Conservation (phyloP, 169 alveolate species). For the Plasmodium ovale region DNA sequence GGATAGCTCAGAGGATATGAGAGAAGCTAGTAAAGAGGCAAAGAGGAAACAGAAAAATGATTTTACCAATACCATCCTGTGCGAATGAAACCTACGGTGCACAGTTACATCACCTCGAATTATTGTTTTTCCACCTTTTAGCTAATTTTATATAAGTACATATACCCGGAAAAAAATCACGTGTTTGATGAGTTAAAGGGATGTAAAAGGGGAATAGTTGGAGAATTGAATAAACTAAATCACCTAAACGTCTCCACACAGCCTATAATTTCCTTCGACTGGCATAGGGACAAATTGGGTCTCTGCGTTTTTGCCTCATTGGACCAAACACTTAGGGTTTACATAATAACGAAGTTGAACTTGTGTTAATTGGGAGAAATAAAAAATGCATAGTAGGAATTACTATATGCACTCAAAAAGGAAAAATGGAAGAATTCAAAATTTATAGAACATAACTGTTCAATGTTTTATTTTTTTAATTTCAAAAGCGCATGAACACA, state of each 20-base stretch:
- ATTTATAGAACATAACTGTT: conserved; percentile 19
- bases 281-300: conserved; percentile 88
- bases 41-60: background rate
- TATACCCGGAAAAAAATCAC: conserved; percentile 85
- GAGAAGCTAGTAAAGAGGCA: no score
- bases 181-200: conserved; percentile 78
- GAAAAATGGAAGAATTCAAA: background rate
- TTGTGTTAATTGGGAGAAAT: conserved; percentile 28
- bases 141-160: conserved; percentile 89
- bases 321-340: conserved; percentile 93
- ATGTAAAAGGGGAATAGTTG: conserved; percentile 91
- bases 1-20: no score
- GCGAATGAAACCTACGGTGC: no score
- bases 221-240: conserved; percentile 91
- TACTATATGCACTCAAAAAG: background rate
- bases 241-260: conserved; percentile 90
- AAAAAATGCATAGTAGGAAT: no score
- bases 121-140: conserved; percentile 81
- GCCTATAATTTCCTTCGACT: conserved; percentile 93
- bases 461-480: background rate
- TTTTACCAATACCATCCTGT: background rate
- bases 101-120: background rate
- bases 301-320: conserved; percentile 88
- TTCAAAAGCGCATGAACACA: background rate
- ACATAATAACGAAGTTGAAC: conserved; percentile 72